A percentile compares a stretch with the other conserved stretches of the same genome.
Conservation (phyloP, 2,329 filamentous ascomycete genomes). For the Calcarisporium arbuscula region DNA sequence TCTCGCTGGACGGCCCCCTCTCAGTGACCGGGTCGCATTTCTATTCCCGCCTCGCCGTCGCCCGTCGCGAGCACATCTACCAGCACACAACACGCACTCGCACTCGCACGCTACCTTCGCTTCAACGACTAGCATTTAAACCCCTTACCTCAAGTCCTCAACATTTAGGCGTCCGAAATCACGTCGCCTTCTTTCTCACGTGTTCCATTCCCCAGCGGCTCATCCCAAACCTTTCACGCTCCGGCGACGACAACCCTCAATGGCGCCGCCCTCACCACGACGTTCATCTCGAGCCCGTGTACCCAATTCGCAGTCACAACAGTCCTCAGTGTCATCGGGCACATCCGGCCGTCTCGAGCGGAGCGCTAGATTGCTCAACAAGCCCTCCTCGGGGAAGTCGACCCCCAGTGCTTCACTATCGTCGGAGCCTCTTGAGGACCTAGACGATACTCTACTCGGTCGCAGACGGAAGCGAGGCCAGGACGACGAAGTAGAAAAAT, state of each 20-base stretch:
- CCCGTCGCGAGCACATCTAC: slow-evolving; percentile 5
- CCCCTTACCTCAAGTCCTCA: slow-evolving; percentile 7
- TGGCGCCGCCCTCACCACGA: slow-evolving; percentile 65
- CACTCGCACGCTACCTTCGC: too few relatives aligned
- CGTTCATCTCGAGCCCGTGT: slow-evolving; percentile 87
- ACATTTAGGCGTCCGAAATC: slow-evolving; percentile 13
- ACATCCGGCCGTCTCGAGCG: slow-evolving; percentile 72
- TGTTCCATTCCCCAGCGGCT: neutral
- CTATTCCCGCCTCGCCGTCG: neutral
- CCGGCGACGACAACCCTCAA: slow-evolving; percentile 29
- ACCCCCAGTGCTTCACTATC: slow-evolving; percentile 67
- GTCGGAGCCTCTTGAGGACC: slow-evolving; percentile 61
- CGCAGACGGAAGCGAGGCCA: slow-evolving; percentile 74
- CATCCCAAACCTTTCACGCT: slow-evolving; percentile 3
- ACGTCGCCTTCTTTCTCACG: slow-evolving; percentile 4
- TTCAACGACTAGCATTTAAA: too few relatives aligned
- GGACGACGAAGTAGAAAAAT: slow-evolving; percentile 51
- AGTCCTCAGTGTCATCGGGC: slow-evolving; percentile 74
- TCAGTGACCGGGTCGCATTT: slow-evolving; percentile 11
- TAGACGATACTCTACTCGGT: slow-evolving; percentile 65
- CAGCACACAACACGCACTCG: neutral
- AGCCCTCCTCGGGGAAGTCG: slow-evolving; percentile 70
- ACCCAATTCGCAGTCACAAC: slow-evolving; percentile 68
- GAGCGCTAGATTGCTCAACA: slow-evolving; percentile 64
- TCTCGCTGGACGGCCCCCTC: slow-evolving; percentile 6